These are phyloP conservation scores for Solanum chacoense DNA, from an alignment of 305 asterid species.

Conservation along the genomic window DNA sequence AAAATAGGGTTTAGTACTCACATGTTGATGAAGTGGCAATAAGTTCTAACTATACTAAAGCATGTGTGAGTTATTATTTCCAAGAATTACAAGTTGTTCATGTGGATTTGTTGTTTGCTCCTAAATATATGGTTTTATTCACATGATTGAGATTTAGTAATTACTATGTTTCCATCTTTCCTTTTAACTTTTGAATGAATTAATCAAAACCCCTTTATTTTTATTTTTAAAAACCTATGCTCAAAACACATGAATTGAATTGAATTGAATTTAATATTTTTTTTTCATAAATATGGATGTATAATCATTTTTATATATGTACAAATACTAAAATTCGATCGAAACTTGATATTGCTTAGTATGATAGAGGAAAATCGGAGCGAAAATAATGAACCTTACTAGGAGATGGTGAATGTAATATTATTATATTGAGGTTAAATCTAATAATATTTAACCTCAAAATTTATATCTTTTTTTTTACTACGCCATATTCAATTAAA, in stretches of 20 bases:
- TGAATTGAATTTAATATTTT: background rate
- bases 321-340: no score
- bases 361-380: background rate
- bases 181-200: background rate
- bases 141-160: background rate
- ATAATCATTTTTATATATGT: no score
- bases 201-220: background rate
- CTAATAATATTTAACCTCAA: no score
- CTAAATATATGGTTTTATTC: background rate
- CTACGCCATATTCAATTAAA: background rate
- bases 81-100: background rate
- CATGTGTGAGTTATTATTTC: background rate
- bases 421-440: no score
- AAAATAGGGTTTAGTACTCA: background rate
- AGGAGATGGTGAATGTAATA: no score
- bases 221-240: background rate
- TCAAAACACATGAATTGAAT: background rate
- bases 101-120: background rate
- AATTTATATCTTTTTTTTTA: no score
- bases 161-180: background rate
- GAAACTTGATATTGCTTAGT: background rate
- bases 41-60: background rate
- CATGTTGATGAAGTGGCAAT: background rate
- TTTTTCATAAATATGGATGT: background rate
- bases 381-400: no score